Evolutionary conservation across 2,329 filamentous ascomycete species (phyloP).

Genomic region (Magnaporthiopsis incrustans): DNA sequence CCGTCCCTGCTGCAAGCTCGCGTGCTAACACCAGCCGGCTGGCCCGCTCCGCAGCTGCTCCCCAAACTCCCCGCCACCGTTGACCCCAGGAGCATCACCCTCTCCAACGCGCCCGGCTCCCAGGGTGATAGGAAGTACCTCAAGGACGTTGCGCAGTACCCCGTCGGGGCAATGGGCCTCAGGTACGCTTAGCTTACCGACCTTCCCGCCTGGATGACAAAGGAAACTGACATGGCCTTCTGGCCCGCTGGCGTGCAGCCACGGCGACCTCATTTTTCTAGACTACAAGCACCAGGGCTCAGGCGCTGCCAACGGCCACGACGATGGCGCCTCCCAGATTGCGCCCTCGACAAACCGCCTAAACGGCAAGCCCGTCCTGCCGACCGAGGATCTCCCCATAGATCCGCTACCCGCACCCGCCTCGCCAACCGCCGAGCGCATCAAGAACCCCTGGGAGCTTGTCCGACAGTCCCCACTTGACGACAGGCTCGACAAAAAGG

Average conservation of each 20-base stretch:
- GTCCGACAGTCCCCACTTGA: slow-evolving; percentile 84
- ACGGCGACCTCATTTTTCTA: slow-evolving; percentile 87
- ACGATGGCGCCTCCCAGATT: slow-evolving; percentile 29
- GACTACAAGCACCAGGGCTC: slow-evolving; percentile 61
- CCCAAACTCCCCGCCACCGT: slow-evolving; percentile 53
- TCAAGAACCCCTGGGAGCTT: slow-evolving; percentile 89
- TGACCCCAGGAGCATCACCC: slow-evolving; percentile 48
- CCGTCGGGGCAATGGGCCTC: slow-evolving; percentile 51
- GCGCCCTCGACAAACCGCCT: slow-evolving; percentile 54
- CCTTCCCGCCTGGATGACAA: neutral
- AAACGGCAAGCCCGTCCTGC: slow-evolving; percentile 68
- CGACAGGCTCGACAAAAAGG: slow-evolving; percentile 73
- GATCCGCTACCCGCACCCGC: slow-evolving; percentile 41
- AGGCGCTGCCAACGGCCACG: slow-evolving; percentile 26
- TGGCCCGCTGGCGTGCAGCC: slow-evolving; percentile 38
- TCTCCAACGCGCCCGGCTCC: slow-evolving; percentile 53
- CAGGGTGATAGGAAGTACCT: slow-evolving; percentile 48
- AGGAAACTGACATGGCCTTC: slow-evolving; percentile 1
- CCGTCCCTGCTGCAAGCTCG: neutral
- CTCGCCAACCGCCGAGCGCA: slow-evolving; percentile 46
- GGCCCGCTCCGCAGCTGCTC: slow-evolving; percentile 36
- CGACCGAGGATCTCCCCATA: slow-evolving; percentile 59
- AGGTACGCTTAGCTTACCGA: slow-evolving; percentile 32
- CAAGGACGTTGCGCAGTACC: slow-evolving; percentile 47
- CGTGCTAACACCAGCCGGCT: slow-evolving; percentile 11